Conservation (phyloP, 2,329 filamentous ascomycete species). For the Paecilomyces sp. region DNA sequence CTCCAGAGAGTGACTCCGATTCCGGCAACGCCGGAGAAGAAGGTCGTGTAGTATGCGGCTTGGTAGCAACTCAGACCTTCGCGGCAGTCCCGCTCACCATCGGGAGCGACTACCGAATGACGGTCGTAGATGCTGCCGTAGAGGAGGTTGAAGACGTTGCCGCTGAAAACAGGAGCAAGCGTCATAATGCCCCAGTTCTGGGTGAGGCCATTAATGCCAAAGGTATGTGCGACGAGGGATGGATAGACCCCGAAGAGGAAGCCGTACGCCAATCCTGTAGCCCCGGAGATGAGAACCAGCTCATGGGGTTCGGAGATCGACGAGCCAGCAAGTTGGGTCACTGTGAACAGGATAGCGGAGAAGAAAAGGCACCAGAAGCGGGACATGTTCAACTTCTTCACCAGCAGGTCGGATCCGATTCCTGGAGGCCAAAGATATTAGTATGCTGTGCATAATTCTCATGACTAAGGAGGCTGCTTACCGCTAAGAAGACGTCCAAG, state of each 20-base stretch:
- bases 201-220: conserved; percentile 80
- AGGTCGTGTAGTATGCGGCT: conserved; percentile 71
- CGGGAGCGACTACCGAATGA: conserved; percentile 62
- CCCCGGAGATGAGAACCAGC: conserved; percentile 68
- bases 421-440: conserved; percentile 39
- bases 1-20: conserved; percentile 59
- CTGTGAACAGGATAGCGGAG: conserved; percentile 68
- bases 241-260: conserved; percentile 93
- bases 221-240: conserved; percentile 79
- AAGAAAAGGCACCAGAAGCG: conserved; percentile 86
- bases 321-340: conserved; percentile 71
- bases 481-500: conserved; percentile 70
- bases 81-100: conserved; percentile 66
- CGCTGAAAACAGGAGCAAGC: conserved; percentile 75
- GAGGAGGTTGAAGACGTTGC: conserved; percentile 86
- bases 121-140: conserved; percentile 80
- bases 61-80: conserved; percentile 77
- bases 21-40: conserved; percentile 63
- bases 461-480: conserved; percentile 31
- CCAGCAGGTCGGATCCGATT: conserved; percentile 83
- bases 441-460: conserved; percentile 10
- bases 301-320: conserved; percentile 68
- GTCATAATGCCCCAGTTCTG: conserved; percentile 98
- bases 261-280: conserved; percentile 85
- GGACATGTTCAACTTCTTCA: conserved; percentile 70